Base-by-base conservation (phyloP, 108 stramenopile genomes). In the Phaeodactylum tricornutum region DNA sequence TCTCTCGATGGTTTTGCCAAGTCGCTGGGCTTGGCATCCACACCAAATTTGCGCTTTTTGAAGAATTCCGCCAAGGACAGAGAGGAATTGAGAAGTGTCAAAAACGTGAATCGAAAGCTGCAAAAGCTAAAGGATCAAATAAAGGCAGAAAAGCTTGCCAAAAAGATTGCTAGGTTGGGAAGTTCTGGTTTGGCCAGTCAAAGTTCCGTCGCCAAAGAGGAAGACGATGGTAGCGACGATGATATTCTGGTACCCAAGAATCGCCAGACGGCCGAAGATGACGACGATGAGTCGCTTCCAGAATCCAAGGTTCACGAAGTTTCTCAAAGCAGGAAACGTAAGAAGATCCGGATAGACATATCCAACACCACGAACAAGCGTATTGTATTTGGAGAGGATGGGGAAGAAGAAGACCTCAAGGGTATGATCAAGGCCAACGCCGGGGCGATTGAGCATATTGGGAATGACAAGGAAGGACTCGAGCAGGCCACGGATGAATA, bases 111-210 rank as follows among this genome's bases (percentile, higher is more conserved):
- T 59, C 73, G 82, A 28, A 88, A 90, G 41, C 46, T 99, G 41
- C 64, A 86, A 50, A 67, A 80, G 53, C 72, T 99, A 2, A 96
- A 95, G 57, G 93, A 95, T 42, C 89, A 94, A 55, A 96, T 97
- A 44, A 75, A 77, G 44, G 69, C 69, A 9, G 97, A 94, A 53
- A 87, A 87, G 57, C 47, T 87, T 47, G 65, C 66, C 55, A 98
- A 94, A 70, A 81, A 68, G 41, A 51, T 84, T 30, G 57, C 58
- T 30, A 85, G 81, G 57, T 34, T 77, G 33, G 76, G 69, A 5
- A 42, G 29, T 22, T 61, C 47, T 12, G 64, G 59, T 50, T 61
- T 70, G 52, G 47, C 12, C 47, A 14, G 64, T 43, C 47, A 41
- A 9, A 50, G 59, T 40, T 59, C 66, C 26, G 35, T 20, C 16